Evolutionary conservation across 257 asterid species (phyloP).

Genomic region (Gynochthodes officinalis): DNA sequence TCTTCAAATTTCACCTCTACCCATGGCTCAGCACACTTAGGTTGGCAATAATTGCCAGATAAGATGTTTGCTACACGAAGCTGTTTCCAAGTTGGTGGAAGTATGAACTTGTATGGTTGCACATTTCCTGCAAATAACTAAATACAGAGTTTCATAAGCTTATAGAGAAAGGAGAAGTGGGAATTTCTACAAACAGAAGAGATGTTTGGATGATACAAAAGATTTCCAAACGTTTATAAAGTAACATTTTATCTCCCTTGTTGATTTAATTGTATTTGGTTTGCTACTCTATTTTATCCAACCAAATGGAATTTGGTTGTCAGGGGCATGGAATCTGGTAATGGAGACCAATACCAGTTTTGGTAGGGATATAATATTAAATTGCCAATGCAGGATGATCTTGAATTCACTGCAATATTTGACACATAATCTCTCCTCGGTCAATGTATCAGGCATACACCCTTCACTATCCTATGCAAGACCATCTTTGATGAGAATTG

Average conservation of each 20-base stretch:
- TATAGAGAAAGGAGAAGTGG: slow-evolving; percentile 15
- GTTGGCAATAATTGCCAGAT: slow-evolving; percentile 98
- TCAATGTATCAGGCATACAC: background rate
- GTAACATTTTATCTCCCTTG: background rate
- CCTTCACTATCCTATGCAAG: background rate
- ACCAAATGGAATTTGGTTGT: background rate
- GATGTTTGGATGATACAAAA: background rate
- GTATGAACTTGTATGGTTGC: slow-evolving; percentile 87
- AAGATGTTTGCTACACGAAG: slow-evolving; percentile 79
- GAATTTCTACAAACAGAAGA: background rate
- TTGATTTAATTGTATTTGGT: background rate
- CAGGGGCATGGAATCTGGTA: background rate
- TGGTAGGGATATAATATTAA: background rate
- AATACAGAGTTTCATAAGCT: slow-evolving; percentile 73
- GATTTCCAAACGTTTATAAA: background rate
- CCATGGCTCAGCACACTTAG: slow-evolving; percentile 99
- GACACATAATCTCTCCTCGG: background rate
- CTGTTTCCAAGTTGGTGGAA: slow-evolving; percentile 97
- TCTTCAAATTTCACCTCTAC: slow-evolving; percentile 91
- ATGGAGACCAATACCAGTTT: background rate
- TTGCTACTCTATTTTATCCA: background rate
- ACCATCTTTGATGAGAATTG: background rate
- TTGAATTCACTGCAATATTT: background rate
- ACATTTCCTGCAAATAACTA: slow-evolving; percentile 97
- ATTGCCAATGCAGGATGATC: background rate